phyloP scores from a whole-genome alignment of 2,329 filamentous ascomycete genomes.

The Fusarium newnesense region DNA sequence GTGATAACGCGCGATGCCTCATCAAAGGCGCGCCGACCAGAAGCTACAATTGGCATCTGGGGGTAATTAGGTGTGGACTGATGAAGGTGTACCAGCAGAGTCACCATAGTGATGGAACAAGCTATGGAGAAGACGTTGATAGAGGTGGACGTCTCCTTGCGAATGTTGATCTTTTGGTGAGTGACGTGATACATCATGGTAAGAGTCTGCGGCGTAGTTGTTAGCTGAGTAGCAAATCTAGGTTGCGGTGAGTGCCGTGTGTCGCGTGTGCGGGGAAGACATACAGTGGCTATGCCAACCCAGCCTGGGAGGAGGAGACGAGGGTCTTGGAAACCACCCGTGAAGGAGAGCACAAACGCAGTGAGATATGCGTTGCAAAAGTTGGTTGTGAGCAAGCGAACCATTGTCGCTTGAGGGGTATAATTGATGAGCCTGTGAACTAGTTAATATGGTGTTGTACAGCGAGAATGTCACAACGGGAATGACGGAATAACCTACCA shows the following conservation, averaged over 20 bases:
- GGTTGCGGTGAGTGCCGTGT: constrained; percentile 13
- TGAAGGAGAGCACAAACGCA: constrained; percentile 75
- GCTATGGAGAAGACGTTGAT: constrained; percentile 80
- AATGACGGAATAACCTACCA: constrained; percentile 62
- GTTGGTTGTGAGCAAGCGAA: constrained; percentile 80
- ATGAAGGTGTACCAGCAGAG: constrained; percentile 74
- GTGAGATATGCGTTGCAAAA: constrained; percentile 80
- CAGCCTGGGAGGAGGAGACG: constrained; percentile 79
- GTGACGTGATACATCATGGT: constrained; percentile 81
- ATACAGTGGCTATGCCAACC: constrained; percentile 80
- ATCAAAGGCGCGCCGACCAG: constrained; percentile 49
- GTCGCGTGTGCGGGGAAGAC: constrained; percentile 38
- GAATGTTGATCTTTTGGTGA: constrained; percentile 81
- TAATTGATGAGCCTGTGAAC: constrained; percentile 79
- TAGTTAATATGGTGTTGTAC: constrained; percentile 13
- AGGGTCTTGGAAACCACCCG: constrained; percentile 75
- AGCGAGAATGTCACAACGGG: background rate
- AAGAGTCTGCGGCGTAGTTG: constrained; percentile 63
- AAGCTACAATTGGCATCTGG: constrained; percentile 65
- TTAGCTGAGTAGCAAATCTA: background rate
- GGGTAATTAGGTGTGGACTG: constrained; percentile 69
- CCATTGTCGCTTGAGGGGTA: constrained; percentile 81
- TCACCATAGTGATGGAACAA: constrained; percentile 80
- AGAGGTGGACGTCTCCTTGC: constrained; percentile 81
- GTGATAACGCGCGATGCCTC: constrained; percentile 46